Evolutionary conservation across 2,329 filamentous ascomycete genomes (phyloP).

Genomic region (Hirsutella rhossiliensis): DNA sequence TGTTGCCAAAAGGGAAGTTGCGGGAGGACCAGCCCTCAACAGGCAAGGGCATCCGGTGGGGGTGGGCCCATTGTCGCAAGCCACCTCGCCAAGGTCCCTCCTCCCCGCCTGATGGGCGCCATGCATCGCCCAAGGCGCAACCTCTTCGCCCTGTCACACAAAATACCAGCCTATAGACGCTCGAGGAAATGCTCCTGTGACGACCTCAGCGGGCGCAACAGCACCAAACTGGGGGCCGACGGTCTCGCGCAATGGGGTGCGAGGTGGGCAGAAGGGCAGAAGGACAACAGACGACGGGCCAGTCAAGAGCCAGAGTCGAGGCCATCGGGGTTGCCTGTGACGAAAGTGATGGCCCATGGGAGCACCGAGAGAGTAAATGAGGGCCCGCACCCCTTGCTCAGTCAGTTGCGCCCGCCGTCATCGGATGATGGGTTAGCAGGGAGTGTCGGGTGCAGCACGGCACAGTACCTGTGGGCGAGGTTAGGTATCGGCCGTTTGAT

Average conservation of each 20-base stretch:
- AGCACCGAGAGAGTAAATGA: too few relatives aligned
- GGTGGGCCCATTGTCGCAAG: background rate
- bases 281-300: background rate
- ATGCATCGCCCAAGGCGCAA: background rate
- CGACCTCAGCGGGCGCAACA: slow-evolving; percentile 1
- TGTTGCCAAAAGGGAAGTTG: slow-evolving; percentile 1
- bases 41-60: slow-evolving; percentile 1
- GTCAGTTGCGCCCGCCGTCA: too few relatives aligned
- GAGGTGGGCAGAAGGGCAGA: background rate
- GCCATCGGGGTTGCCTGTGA: background rate
- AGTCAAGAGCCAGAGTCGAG: background rate
- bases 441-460: background rate
- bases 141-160: background rate
- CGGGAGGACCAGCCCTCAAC: slow-evolving; percentile 6
- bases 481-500: slow-evolving; percentile 7
- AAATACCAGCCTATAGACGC: slow-evolving; percentile 6
- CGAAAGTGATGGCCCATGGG: too few relatives aligned
- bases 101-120: slow-evolving; percentile 6
- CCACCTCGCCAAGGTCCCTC: background rate
- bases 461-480: background rate
- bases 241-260: too few relatives aligned
- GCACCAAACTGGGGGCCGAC: background rate
- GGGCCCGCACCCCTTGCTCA: too few relatives aligned
- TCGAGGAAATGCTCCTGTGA: slow-evolving; percentile 9
- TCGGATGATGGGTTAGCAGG: background rate